Conservation (phyloP, 169 alveolate species). For the Eimeria necatrix region DNA sequence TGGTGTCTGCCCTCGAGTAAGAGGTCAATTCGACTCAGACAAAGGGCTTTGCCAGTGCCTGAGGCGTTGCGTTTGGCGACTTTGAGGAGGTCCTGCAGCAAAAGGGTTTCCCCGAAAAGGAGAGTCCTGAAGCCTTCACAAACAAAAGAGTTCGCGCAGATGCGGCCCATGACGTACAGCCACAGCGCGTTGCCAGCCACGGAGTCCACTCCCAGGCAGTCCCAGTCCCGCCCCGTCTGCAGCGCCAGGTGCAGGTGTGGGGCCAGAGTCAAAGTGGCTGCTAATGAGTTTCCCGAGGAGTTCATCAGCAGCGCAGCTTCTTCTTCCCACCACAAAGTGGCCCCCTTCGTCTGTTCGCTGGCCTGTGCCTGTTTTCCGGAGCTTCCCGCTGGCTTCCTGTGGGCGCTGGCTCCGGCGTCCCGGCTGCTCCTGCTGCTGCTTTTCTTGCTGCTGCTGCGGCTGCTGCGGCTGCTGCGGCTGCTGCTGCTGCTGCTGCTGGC, state of each 20-base stretch:
- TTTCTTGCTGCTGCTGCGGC: neutral
- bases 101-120: neutral
- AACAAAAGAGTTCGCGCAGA: neutral
- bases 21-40: neutral
- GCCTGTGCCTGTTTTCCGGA: neutral
- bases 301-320: neutral
- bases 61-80: constrained; percentile 8
- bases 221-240: constrained; percentile 24
- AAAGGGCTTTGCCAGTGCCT: constrained; percentile 1
- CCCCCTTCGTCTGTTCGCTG: neutral
- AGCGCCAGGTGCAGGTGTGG: constrained; percentile 15
- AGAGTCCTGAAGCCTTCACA: constrained; percentile 19
- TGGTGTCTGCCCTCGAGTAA: neutral
- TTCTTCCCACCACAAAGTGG: neutral
- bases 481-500: neutral
- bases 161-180: constrained; percentile 25
- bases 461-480: neutral
- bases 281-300: neutral
- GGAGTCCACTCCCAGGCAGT: neutral
- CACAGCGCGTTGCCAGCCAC: constrained; percentile 3
- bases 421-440: neutral
- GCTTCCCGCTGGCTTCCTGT: neutral
- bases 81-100: neutral
- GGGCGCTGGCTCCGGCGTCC: neutral
- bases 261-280: neutral